Base-by-base conservation (phyloP, 768 basidiomycete species). In the Clitopilus passeckerianus region DNA sequence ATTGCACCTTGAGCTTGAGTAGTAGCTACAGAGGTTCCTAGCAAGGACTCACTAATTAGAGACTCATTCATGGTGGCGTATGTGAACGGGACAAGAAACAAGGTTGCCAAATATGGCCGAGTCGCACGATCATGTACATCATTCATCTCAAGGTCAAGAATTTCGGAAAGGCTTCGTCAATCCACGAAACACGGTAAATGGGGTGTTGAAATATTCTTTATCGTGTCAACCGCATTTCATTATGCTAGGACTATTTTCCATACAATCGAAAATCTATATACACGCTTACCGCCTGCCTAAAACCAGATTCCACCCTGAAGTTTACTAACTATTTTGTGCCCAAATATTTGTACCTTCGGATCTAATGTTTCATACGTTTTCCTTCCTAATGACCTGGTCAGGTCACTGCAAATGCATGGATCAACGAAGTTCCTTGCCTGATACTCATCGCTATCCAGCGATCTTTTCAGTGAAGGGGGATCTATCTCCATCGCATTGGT, bases 51-150 rank as follows among this genome's bases (percentile, higher is more conserved):
- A 73, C 71, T 74, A 57, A 74, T 72, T 53, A 71, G 54, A 15
- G 68, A 74, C 61, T 72, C 73, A 59, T 72, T 74, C 69, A 75
- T 76, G 23, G 41, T 44, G 44, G 56, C 37, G 37, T 56, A 37
- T 15, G 22, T 37, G 34, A 20, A 20, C n/a, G 58, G 34, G 46
- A 10, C 46, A 9, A 41, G 27, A 30, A 30, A 30, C 27, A 3
- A 7, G 27, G 7, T 30, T 30, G 27, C 27, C 27, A 30, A 30
- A 30, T 30, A 7, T 30, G n/a, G 37, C 5, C 10, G 37, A 41
- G 10, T 41, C 27, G 27, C 27, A 4, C 7, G 27, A 30, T 30
- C 27, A 30, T 30, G 7, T 30, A n/a, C n/a, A n/a, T n/a, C n/a
- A n/a, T n/a, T n/a, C n/a, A n/a, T n/a, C n/a, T n/a, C n/a, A n/a